Base-by-base conservation (phyloP, 176 grass and related monocot species). In the Pontederia crassipes region DNA sequence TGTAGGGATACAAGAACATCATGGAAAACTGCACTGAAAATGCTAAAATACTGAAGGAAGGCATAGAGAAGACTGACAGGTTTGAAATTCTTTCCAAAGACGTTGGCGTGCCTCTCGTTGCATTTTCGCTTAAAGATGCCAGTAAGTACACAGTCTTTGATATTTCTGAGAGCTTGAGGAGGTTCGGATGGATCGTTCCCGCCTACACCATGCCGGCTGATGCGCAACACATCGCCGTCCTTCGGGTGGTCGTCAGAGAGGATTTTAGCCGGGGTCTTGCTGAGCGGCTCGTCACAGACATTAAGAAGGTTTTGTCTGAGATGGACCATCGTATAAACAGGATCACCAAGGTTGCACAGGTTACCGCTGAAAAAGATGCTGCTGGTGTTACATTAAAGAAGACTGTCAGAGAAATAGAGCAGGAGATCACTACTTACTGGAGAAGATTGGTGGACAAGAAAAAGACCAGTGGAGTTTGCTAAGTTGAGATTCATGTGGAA, bases 11-110 rank as follows among this genome's bases (percentile, higher is more conserved):
- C 75, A 86, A 77, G 72, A 61, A 67, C 47, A 69, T 90, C 59
- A 90, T 90, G 87, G 54, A 90, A 70, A 90, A 90, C 76, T 86
- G 82, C 79, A 83, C 74, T 48, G 82, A 82, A 54, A 90, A 90
- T 74, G 76, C 79, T 10, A 40, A 48, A 62, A 82, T 82, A 54
- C 75, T 90, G 28, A 57, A 67, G 11, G 87, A 82, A 67, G 87
- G 87, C 16, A 71, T 90, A 64, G 64, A 71, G 24, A 82, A 79
- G 20, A 90, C 58, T 58, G 87, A 82, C 28, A 66, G 78, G 62
- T 90, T 90, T 72, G 47, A 86, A 46, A 50, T 90, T 10, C 78
- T 90, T 59, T 90, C 87, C 55, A 86, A 86, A 74, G 87, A 90
- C 57, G 28, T 68, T 0, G 75, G 87, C 20, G 87, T 90, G 76